These are phyloP conservation scores for Wallacemonas rigidus DNA, from an alignment of 208 protist species.

Conservation along the genomic window DNA sequence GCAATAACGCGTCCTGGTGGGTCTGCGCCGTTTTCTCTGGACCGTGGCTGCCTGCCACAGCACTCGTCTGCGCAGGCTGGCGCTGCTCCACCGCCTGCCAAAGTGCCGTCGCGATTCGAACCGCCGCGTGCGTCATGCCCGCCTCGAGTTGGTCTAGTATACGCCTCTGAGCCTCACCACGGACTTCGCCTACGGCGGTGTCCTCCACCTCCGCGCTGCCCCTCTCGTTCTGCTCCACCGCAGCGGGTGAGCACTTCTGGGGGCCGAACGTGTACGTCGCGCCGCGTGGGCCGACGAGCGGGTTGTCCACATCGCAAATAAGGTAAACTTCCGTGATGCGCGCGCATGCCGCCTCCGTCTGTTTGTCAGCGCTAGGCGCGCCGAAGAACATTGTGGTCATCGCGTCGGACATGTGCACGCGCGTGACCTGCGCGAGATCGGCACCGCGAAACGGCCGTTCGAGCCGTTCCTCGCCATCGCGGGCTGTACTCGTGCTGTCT, in stretches of 20 bases:
- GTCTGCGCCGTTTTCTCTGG: neutral
- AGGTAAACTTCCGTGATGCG: conserved; percentile 38
- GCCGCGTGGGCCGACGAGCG: conserved; percentile 62
- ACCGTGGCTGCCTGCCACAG: too few relatives aligned
- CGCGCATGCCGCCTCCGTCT: neutral
- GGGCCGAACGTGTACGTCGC: conserved; percentile 76
- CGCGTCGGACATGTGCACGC: conserved; percentile 28
- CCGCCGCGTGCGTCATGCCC: conserved; percentile 62
- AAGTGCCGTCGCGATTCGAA: neutral
- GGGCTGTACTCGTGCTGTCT: neutral
- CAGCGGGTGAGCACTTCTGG: conserved; percentile 67
- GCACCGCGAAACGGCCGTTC: conserved; percentile 48
- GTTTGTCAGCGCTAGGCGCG: neutral
- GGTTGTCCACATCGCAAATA: conserved; percentile 80
- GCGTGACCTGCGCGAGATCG: conserved; percentile 45
- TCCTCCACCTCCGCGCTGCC: conserved; percentile 23
- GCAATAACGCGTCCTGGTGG: conserved; percentile 26
- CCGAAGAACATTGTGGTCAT: conserved; percentile 27
- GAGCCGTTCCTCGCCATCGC: conserved; percentile 22
- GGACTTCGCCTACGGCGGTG: conserved; percentile 43
- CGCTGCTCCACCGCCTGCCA: neutral
- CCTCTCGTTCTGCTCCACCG: neutral
- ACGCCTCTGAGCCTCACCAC: conserved; percentile 23
- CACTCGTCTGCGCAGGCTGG: too few relatives aligned
- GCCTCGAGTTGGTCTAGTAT: conserved; percentile 53